phyloP scores from a whole-genome alignment of 2,329 filamentous ascomycete genomes.

The Xylaria multiplex region DNA sequence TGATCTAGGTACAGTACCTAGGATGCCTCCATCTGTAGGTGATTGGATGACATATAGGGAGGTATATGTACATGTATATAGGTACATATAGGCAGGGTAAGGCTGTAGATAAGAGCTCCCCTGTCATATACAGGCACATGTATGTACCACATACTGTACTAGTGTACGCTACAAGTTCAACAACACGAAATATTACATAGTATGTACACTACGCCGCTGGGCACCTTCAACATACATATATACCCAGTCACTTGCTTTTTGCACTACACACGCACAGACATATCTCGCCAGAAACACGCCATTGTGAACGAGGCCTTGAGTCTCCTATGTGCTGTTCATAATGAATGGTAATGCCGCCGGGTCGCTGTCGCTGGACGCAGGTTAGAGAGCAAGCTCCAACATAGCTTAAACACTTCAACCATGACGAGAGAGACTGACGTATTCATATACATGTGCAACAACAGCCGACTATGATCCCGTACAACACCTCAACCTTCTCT shows the following conservation, averaged over 20 bases:
- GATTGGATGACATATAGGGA: too few relatives aligned
- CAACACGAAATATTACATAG: neutral
- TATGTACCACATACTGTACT: too few relatives aligned
- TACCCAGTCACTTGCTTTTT: neutral
- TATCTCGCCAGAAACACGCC: neutral
- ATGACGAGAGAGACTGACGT: conserved; percentile 37
- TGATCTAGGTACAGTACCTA: too few relatives aligned
- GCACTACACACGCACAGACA: neutral
- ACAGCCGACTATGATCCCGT: conserved; percentile 87
- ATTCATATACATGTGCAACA: conserved; percentile 26
- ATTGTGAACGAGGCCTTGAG: conserved; percentile 9
- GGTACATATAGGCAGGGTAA: neutral
- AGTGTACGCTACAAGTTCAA: too few relatives aligned
- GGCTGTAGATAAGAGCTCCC: neutral
- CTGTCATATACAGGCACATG: neutral
- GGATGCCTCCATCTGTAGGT: too few relatives aligned
- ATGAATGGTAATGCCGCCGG: conserved; percentile 56
- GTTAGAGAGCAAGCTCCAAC: conserved; percentile 48
- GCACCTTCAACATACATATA: neutral
- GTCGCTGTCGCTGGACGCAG: conserved; percentile 56
- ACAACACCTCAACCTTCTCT: conserved; percentile 91
- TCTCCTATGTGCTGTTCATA: conserved; percentile 25
- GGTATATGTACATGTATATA: neutral
- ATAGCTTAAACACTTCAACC: conserved; percentile 5
- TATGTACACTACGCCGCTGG: neutral